phyloP scores from a whole-genome alignment of 805 yeast species.

The Cyberlindnera saturnus region DNA sequence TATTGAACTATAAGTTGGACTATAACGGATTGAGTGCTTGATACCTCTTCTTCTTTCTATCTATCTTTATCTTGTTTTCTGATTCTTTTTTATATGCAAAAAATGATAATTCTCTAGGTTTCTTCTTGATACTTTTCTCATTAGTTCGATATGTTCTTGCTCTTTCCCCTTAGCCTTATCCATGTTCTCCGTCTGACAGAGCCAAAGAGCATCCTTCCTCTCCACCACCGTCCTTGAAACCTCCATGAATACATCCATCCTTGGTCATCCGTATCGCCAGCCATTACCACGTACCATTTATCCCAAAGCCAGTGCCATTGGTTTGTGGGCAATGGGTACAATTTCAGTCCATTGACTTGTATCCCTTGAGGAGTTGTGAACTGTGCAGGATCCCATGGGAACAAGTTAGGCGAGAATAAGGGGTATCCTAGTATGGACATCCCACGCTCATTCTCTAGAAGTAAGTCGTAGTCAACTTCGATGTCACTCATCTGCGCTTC shows the following conservation, averaged over 20 bases:
- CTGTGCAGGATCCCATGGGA: slow-evolving; percentile 43
- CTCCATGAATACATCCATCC: slow-evolving; percentile 73
- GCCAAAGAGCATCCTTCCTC: slow-evolving; percentile 38
- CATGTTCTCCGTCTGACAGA: slow-evolving; percentile 65
- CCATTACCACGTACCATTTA: slow-evolving; percentile 70
- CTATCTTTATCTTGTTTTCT: background rate
- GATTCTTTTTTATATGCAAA: background rate
- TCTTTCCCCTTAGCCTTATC: slow-evolving; percentile 34
- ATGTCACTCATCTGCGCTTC: background rate
- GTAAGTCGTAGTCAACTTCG: slow-evolving; percentile 28
- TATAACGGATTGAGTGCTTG: slow-evolving; percentile 3
- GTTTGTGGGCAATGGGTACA: slow-evolving; percentile 44
- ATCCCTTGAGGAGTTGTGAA: slow-evolving; percentile 12
- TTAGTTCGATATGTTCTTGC: background rate
- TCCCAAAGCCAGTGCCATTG: slow-evolving; percentile 67
- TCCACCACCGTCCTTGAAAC: slow-evolving; percentile 50
- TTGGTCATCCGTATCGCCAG: slow-evolving; percentile 65
- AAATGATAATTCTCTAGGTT: background rate
- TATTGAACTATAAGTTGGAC: slow-evolving; percentile 13
- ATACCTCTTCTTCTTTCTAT: background rate
- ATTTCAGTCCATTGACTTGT: slow-evolving; percentile 16
- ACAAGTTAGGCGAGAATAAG: slow-evolving; percentile 38
- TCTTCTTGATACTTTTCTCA: background rate
- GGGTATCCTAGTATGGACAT: slow-evolving; percentile 46
- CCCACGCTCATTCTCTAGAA: slow-evolving; percentile 54